Evolutionary conservation across 345 rosid species (phyloP), one percentile per base, ranked within the genome.

Genomic region (Hibiscus syriacus): DNA sequence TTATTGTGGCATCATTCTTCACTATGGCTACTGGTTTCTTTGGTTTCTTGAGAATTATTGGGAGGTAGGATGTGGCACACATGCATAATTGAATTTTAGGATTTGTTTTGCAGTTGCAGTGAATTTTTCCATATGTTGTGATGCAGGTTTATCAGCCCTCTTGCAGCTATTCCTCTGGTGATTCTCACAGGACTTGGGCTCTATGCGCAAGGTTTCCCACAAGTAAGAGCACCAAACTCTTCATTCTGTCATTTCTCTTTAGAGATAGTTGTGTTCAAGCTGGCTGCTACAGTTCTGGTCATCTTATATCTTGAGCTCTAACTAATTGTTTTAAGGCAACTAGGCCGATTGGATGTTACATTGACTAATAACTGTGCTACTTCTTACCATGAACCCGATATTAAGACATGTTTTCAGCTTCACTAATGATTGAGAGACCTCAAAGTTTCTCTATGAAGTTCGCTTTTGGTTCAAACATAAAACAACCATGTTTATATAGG

Each of bases 181-280:
- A 80, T 83, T 81, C 96, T 93, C 61, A 89, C 93, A 8, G 97
- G 89, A 20, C 85, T 90, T 26, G 97, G 98, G 67, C 90, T 90
- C 3, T 84, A 79, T 46, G 80, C 77, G 1, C 80, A 36, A 26
- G 92, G 94, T 2, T 93, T 93, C 74, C 95, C 99, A 55, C 84
- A 80, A 81, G 97, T 86, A 81, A 80, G 67, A 16, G n/a, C 17
- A 4, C 69, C 67, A 4, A 45, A 41, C 6, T 13, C 39, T 53
- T 69, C 64, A 27, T 53, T 22, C 25, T 55, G 50, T 0, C 52
- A 12, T 26, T 38, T 45, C 38, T 63, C 16, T 67, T 1, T 57
- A 45, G 9, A 17, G 43, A 53, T 19, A 39, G 9, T 22, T 27
- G 32, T 39, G 9, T 25, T 25, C 13, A 13, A 55, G 10, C 11